phyloP scores from a whole-genome alignment of 352 stramenopile genomes.

The Globisporangium nagaii region DNA sequence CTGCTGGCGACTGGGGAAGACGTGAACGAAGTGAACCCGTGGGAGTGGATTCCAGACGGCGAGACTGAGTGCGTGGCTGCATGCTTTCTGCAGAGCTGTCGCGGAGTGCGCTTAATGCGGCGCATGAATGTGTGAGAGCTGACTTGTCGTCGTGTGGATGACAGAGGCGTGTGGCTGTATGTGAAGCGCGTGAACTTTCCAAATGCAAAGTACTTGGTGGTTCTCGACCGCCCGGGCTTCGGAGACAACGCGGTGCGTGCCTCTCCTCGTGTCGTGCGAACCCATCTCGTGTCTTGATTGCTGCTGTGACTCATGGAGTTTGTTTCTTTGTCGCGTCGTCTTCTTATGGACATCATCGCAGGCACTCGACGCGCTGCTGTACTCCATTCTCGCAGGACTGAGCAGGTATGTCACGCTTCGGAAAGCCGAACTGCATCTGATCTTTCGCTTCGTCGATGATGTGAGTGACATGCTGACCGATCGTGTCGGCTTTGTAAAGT shows the following conservation, averaged over 20 bases:
- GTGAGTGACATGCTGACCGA: no score
- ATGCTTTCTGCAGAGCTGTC: not conserved
- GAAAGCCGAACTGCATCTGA: not conserved
- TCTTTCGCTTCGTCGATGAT: no score
- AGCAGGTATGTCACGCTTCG: conserved; percentile 32
- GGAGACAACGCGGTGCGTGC: conserved; percentile 17
- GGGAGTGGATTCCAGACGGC: conserved; percentile 15
- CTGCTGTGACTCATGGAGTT: not conserved
- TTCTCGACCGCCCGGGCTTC: conserved; percentile 59
- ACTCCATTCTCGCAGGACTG: conserved; percentile 55
- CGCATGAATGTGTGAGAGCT: not conserved
- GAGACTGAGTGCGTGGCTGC: conserved; percentile 13
- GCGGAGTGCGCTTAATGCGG: no score
- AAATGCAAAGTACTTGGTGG: conserved; percentile 67
- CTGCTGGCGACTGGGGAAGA: conserved; percentile 23
- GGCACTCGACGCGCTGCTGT: conserved; percentile 52
- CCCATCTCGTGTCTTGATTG: not conserved
- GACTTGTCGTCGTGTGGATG: not conserved
- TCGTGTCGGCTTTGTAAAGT: conserved; percentile 5
- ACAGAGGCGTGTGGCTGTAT: conserved; percentile 63
- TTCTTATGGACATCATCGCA: no score
- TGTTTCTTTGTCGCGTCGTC: no score
- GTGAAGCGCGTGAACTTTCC: conserved; percentile 56
- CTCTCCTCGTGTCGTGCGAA: not conserved
- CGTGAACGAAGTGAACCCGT: conserved; percentile 10